Percentiles rank a stretch among this genome's conserved stretches.
Conservation (phyloP, 192 early-diverging fungal species). For the Martensiomyces pterosporus region DNA sequence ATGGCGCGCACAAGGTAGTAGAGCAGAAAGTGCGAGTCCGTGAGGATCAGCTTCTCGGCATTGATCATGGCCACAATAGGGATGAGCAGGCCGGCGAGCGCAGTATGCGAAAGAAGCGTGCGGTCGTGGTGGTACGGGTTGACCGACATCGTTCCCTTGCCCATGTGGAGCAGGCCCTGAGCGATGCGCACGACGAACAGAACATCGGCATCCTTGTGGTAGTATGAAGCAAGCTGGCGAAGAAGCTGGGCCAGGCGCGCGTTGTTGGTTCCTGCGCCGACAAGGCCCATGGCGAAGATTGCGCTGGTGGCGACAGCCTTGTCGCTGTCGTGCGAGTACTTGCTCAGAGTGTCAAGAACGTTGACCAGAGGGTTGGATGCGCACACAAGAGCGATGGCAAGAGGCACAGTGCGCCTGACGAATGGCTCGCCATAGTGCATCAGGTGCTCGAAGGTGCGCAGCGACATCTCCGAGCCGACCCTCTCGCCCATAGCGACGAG, state of each 20-base stretch:
- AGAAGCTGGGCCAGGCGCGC: constrained; percentile 97
- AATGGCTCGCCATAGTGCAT: constrained; percentile 99
- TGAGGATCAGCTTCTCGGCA: constrained; percentile 85
- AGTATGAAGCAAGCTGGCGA: constrained; percentile 92
- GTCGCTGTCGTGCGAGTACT: constrained; percentile 99
- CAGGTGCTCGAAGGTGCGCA: constrained; percentile 93
- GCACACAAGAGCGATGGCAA: constrained; percentile 91
- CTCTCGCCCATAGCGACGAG: constrained; percentile 97
- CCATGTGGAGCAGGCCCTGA: constrained; percentile 71
- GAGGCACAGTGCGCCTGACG: constrained; percentile 89
- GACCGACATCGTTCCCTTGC: constrained; percentile 96
- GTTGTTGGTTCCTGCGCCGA: constrained; percentile 99
- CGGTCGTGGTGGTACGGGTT: constrained; percentile 95
- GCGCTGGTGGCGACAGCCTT: constrained; percentile 90
- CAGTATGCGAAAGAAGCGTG: constrained; percentile 85
- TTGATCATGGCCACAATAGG: constrained; percentile 90
- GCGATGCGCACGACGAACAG: constrained; percentile 58
- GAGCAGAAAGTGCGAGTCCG: constrained; percentile 87
- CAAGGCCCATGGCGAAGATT: constrained; percentile 97
- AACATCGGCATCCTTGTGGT: constrained; percentile 83
- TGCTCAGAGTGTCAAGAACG: constrained; percentile 92
- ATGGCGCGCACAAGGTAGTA: constrained; percentile 91
- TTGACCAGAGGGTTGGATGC: constrained; percentile 92
- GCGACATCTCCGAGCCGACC: constrained; percentile 92
- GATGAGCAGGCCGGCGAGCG: constrained; percentile 80